Evolutionary conservation across 371 early-diverging fungal genomes (phyloP).

Genomic region (Coemansia sp.): DNA sequence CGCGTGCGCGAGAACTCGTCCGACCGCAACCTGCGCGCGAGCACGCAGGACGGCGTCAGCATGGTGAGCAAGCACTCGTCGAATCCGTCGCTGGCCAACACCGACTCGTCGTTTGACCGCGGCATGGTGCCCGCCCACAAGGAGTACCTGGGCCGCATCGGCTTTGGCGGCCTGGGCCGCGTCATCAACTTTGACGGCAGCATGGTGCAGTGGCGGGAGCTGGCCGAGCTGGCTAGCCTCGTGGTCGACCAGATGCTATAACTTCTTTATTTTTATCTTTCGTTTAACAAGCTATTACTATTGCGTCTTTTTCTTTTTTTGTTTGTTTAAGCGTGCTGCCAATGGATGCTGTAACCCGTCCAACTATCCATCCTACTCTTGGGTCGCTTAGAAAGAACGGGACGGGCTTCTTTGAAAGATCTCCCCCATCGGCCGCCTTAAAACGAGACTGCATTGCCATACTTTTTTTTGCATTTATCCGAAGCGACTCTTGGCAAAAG

Average conservation of each 20-base stretch:
- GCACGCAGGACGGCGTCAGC: slow-evolving; percentile 35
- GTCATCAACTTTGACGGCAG: slow-evolving; percentile 32
- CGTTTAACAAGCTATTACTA: background rate
- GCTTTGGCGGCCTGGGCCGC: slow-evolving; percentile 47
- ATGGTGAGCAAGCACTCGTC: slow-evolving; percentile 49
- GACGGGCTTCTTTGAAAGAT: no score
- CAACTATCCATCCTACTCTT: no score
- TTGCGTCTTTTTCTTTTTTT: no score
- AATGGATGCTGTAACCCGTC: no score
- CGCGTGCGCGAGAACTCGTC: slow-evolving; percentile 41
- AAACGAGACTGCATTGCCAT: no score
- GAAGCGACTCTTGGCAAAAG: no score
- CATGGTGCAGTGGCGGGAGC: slow-evolving; percentile 41
- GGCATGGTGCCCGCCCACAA: slow-evolving; percentile 46
- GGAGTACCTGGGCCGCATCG: slow-evolving; percentile 41
- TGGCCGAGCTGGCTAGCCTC: slow-evolving; percentile 41
- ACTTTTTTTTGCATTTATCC: no score
- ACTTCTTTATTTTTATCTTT: background rate
- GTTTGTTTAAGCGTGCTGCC: no score
- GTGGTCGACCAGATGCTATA: slow-evolving; percentile 49
- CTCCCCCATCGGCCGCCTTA: no score
- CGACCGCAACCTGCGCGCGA: slow-evolving; percentile 19
- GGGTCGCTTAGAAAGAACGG: no score
- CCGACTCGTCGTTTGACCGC: slow-evolving; percentile 44
- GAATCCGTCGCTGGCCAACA: slow-evolving; percentile 20